Evolutionary conservation across 1,284 basidiomycete species (phyloP).

Genomic region (Ceratorhiza oryzae-sativae): DNA sequence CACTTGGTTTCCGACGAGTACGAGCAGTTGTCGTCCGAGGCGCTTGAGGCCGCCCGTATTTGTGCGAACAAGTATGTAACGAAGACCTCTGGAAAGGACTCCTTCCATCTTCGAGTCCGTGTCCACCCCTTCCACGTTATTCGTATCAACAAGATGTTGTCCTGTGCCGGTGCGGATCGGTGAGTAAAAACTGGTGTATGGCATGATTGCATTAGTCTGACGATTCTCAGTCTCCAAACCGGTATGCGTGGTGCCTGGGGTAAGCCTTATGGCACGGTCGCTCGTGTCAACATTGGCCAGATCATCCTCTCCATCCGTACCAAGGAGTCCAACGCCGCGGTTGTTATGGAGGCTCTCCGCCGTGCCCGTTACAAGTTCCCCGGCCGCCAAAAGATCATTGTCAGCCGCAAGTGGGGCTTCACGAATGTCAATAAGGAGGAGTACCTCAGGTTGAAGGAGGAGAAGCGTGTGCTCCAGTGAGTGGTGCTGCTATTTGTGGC

Average conservation of each 20-base stretch:
- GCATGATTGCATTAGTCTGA: background rate
- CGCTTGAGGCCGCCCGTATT: conserved; percentile 97
- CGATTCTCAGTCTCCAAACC: conserved; percentile 79
- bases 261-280: conserved; percentile 96
- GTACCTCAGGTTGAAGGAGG: conserved; percentile 87
- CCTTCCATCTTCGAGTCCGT: conserved; percentile 97
- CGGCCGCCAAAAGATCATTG: conserved; percentile 98
- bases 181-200: conserved; percentile 49
- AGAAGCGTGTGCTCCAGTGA: conserved; percentile 86
- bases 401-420: conserved; percentile 98
- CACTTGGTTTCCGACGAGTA: conserved; percentile 99
- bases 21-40: conserved; percentile 96
- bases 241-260: conserved; percentile 99
- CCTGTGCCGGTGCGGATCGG: conserved; percentile 98
- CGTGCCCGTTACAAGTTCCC: conserved; percentile 99
- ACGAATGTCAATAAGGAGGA: conserved; percentile 93
- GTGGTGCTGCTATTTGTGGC: conserved; percentile 51
- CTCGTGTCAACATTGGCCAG: conserved; percentile 97
- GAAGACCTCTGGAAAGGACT: conserved; percentile 98
- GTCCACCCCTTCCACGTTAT: conserved; percentile 99
- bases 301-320: conserved; percentile 95
- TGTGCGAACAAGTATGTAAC: conserved; percentile 99
- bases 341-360: conserved; percentile 96
- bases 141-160: conserved; percentile 99
- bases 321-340: conserved; percentile 86